Base-by-base conservation (phyloP, 495 filamentous ascomycete genomes). In the Penicillium silybi region DNA sequence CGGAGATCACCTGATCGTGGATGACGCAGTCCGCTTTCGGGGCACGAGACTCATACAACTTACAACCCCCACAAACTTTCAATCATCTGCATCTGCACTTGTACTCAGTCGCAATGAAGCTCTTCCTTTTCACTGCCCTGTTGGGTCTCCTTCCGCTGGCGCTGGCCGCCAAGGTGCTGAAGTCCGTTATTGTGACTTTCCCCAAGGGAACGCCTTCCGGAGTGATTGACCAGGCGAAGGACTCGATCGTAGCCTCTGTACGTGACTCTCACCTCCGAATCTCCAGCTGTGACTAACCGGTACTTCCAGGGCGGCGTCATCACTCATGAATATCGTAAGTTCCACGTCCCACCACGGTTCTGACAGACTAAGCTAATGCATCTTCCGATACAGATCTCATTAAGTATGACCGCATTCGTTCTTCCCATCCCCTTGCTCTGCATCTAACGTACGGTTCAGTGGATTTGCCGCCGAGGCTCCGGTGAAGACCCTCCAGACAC, bases 151-250 rank as follows among this genome's bases (percentile, higher is more conserved):
- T 90, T 17, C 75, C 80, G 13, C 58, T 81, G 48, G 75, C 73
- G 37, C 70, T 82, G 52, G 84, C 76, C 39, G 71, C 73, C 18
- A 76, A 79, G 44, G 72, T 80, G 20, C 78, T 85, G 53, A 89
- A 91, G 61, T 81, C 85, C 43, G 81, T 92, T 44, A 80, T 95
- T 53, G 76, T 96, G 62, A 87, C 80, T 60, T 96, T 89, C 65
- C 84, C 85, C 20, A 71, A 81, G 35, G 76, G 83, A 44, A 92
- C 89, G 6, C 87, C 91, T 15, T 74, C 86, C 46, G 77, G 74
- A 20, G 73, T 93, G 17, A 58, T 95, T 19, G 69, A 80, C 13
- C 62, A 86, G 44, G 89, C 87, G 34, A 95, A 84, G 73, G 70
- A 85, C 27, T 83, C 82, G 0, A 82, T 96, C 57, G 68, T 69